Base-by-base conservation (phyloP, 2,329 filamentous ascomycete genomes). In the Talaromyces funiculosus region DNA sequence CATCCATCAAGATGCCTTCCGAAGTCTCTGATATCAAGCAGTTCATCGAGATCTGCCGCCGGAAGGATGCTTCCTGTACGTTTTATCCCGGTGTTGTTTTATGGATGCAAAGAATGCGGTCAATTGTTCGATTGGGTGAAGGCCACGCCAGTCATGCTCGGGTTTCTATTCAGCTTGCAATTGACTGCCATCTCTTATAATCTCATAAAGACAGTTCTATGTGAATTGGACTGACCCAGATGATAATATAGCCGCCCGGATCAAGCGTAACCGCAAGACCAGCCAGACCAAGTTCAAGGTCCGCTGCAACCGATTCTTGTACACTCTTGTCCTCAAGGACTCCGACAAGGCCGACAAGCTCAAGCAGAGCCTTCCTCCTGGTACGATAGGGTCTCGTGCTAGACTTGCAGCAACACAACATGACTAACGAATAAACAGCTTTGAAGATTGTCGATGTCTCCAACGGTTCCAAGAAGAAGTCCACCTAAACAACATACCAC, bases 271-370 rank as follows among this genome's bases (percentile, higher is more conserved):
- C 87, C 89, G 87, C 81, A 88, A 89, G 83, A 83, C 84, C 76
- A 86, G 88, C 79, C 88, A 93, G 85, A 92, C 94, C 88, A 99
- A 99, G 90, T 97, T 99, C 92, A 99, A 99, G 91, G 93, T 99
- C 86, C 91, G 94, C 81, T 97, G 94, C 89, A 85, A 90, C 79
- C 87, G 88, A 76, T 88, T 94, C 85, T 85, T 99, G 72, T 99
- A 99, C 90, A 97, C 94, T 72, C 88, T 99, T 73, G 90, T 96
- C 78, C 88, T 99, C 75, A 97, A 96, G 88, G 94, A 99, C 83
- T 86, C 87, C 76, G 94, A 97, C 79, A 97, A 97, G 90, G 95
- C 93, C 81, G 94, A 97, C 85, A 99, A 99, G 90, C 88, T 99
- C 72, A 97, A 97, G 92, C 93, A 97, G 87, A 92, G 87, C 79